phyloP scores from a whole-genome alignment of 805 yeast genomes.

The Pichia pseudocactophila region DNA sequence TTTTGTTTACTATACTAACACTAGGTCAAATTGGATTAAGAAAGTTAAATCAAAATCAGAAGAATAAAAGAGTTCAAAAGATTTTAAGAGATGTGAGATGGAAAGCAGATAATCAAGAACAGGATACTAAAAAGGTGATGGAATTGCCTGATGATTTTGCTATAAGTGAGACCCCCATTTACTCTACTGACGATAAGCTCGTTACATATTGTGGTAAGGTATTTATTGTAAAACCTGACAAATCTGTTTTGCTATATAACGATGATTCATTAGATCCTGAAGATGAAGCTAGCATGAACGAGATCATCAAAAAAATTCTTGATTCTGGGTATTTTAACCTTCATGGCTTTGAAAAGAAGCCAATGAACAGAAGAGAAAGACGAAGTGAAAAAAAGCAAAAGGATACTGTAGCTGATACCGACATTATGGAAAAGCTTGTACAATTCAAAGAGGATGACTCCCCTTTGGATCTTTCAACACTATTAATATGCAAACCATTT shows the following conservation, averaged over 20 bases:
- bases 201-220: slow-evolving; percentile 14
- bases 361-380: slow-evolving; percentile 13
- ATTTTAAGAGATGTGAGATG: slow-evolving; percentile 13
- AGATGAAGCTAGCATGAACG: slow-evolving; percentile 8
- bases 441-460: slow-evolving; percentile 9
- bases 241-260: slow-evolving; percentile 10
- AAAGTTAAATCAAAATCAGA: slow-evolving; percentile 9
- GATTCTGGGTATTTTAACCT: slow-evolving; percentile 12
- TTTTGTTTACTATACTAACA: slow-evolving; percentile 6
- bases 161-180: neutral
- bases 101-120: slow-evolving; percentile 14
- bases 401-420: neutral
- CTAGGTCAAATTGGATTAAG: slow-evolving; percentile 11
- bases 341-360: slow-evolving; percentile 10
- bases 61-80: slow-evolving; percentile 12
- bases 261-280: slow-evolving; percentile 6
- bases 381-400: slow-evolving; percentile 6
- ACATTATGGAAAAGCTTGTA: slow-evolving; percentile 5
- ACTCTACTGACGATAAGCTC: slow-evolving; percentile 11
- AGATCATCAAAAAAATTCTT: slow-evolving; percentile 7
- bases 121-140: slow-evolving; percentile 8
- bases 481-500: neutral
- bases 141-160: slow-evolving; percentile 11
- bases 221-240: slow-evolving; percentile 16
- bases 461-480: slow-evolving; percentile 3